Conservation (phyloP, 1,139 yeast genomes). For the Blastobotrys aristatus region DNA sequence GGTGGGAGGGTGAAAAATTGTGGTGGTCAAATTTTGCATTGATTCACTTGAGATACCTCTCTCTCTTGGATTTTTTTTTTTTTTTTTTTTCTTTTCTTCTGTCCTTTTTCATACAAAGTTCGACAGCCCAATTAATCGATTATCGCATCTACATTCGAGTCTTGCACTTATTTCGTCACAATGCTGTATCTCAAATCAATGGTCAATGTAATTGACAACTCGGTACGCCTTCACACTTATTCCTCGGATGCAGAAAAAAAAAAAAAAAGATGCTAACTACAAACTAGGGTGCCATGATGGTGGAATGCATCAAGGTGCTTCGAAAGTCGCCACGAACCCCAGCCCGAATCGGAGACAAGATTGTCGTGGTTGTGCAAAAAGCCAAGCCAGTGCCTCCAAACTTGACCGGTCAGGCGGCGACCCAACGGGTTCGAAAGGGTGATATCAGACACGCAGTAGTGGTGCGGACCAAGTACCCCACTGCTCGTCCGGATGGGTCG, state of each 20-base stretch:
- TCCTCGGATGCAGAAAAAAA: no score
- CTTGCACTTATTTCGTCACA: no score
- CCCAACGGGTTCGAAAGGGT: conserved; percentile 84
- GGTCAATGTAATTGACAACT: conserved; percentile 85
- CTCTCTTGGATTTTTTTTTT: background rate
- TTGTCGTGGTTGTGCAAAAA: conserved; percentile 91
- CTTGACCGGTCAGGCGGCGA: conserved; percentile 34
- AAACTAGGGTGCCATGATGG: conserved; percentile 73
- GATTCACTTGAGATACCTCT: no score
- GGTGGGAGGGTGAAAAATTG: no score
- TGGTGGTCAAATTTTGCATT: no score
- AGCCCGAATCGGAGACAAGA: conserved; percentile 81
- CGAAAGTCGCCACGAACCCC: conserved; percentile 81
- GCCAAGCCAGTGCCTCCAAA: conserved; percentile 72
- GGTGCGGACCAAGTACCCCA: conserved; percentile 86
- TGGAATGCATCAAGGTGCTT: conserved; percentile 92
- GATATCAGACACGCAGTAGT: conserved; percentile 95
- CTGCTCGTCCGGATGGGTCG: conserved; percentile 82
- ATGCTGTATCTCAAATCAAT: conserved; percentile 90
- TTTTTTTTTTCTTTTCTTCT: background rate
- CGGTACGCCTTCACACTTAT: conserved; percentile 37
- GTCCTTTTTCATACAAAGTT: no score
- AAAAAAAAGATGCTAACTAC: background rate
- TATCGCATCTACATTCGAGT: background rate
- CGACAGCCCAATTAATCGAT: no score